Conservation (phyloP, 2,329 filamentous ascomycete genomes). For the Acarospora socialis region DNA sequence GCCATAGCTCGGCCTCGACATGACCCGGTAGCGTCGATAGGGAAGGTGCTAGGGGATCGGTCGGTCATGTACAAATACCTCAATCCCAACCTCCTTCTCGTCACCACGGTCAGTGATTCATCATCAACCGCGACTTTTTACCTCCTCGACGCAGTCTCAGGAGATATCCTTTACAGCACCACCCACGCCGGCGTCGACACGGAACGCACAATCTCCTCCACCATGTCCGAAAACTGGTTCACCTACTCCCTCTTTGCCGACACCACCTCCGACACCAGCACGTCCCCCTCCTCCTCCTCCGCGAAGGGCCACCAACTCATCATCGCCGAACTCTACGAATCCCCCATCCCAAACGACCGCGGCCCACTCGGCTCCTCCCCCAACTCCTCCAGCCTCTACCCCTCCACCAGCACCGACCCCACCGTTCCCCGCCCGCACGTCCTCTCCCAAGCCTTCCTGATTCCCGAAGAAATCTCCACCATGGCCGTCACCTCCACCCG, state of each 20-base stretch:
- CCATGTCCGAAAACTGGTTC: conserved; percentile 90
- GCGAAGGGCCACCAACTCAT: conserved; percentile 73
- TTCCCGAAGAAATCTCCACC: conserved; percentile 62
- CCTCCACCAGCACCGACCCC: conserved; percentile 36
- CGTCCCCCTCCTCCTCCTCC: conserved; percentile 32
- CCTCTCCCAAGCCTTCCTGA: conserved; percentile 64
- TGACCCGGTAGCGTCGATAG: conserved; percentile 88
- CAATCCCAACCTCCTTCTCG: conserved; percentile 69
- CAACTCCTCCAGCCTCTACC: conserved; percentile 67
- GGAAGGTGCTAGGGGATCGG: conserved; percentile 79
- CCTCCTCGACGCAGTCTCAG: conserved; percentile 74
- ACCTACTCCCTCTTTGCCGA: conserved; percentile 63
- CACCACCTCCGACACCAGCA: conserved; percentile 31
- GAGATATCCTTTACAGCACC: conserved; percentile 58
- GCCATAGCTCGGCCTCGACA: conserved; percentile 56
- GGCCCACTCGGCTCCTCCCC: conserved; percentile 55
- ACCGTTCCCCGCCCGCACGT: conserved; percentile 53
- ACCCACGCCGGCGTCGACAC: conserved; percentile 61
- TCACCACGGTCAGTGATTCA: conserved; percentile 52
- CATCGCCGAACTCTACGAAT: conserved; percentile 83
- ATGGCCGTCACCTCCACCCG: conserved; percentile 77
- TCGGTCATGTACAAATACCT: conserved; percentile 97
- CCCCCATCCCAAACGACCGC: conserved; percentile 66
- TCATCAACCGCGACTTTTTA: conserved; percentile 53
- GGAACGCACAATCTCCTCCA: conserved; percentile 57